Conservation (phyloP, 768 basidiomycete species). For the Austroboletus eburneus region DNA sequence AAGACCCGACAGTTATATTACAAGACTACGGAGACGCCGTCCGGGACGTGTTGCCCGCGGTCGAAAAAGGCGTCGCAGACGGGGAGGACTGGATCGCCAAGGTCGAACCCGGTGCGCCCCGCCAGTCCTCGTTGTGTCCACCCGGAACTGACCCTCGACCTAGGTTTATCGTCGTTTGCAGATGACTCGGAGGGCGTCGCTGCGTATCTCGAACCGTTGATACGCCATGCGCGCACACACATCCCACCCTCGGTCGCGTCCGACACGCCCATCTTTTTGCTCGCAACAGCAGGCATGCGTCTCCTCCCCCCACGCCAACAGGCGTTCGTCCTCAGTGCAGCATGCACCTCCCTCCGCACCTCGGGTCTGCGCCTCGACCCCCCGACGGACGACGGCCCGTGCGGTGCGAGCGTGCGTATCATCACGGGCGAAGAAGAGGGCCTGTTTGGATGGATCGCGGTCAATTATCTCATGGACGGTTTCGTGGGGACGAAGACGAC, state of each 20-base stretch:
- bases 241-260: constrained; percentile 84
- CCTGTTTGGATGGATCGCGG: constrained; percentile 97
- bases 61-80: constrained; percentile 84
- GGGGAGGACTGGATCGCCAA: constrained; percentile 87
- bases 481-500: constrained; percentile 76
- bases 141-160: background rate
- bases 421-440: constrained; percentile 99
- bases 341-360: constrained; percentile 70
- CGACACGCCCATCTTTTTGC: constrained; percentile 86
- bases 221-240: constrained; percentile 74
- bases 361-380: constrained; percentile 74
- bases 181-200: constrained; percentile 66
- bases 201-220: constrained; percentile 74
- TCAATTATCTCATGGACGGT: constrained; percentile 98
- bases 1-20: constrained; percentile 64
- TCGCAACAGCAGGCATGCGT: constrained; percentile 98
- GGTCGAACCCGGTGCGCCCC: constrained; percentile 83
- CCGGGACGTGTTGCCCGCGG: constrained; percentile 63
- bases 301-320: constrained; percentile 69
- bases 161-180: constrained; percentile 85
- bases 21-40: constrained; percentile 48
- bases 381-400: constrained; percentile 67
- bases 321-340: constrained; percentile 62
- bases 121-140: background rate
- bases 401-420: constrained; percentile 88